Evolutionary conservation across 2,329 filamentous ascomycete genomes (phyloP), one percentile per base, ranked within the genome.

Genomic region (Penicillium sp.): DNA sequence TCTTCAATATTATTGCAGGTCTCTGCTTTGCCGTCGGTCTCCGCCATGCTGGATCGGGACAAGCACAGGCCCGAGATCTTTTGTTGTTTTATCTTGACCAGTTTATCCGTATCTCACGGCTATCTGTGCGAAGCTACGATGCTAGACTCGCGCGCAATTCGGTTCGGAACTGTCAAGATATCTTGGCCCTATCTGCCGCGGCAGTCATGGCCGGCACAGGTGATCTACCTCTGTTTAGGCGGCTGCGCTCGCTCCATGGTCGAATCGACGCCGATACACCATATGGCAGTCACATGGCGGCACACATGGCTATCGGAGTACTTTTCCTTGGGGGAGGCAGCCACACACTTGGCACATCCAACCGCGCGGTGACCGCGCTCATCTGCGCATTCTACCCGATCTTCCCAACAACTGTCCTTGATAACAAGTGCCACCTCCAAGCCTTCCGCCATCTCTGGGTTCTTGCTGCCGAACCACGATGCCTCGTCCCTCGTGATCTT

Each of bases 371-470:
- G 46, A 93, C 91, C 1, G 85, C 90, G 12, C 80, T 99, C 7
- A 84, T 99, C 8, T 88, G 94, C 41, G 88, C 94, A 1, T 96
- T 99, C 72, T 99, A 99, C 68, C 94, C 94, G 0, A 82, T 97
- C 19, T 97, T 96, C 70, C 94, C 94, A 0, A 88, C 85, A 10
- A 88, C 85, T 30, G 90, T 97, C 2, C 88, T 96, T 67, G 94
- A 99, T 75, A 97, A 97, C 69, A 88, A 90, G 61, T 91, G 91
- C 11, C 94, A 99, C 67, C 81, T 99, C 6, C 94, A 99, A 77
- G 94, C 95, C 4, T 94, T 99, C 77, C 86, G 95, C 5, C 93
- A 99, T 74, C 89, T 99, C 68, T 99, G 94, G 94, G 93, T 96
- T 11, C 81, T 99, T 4, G 94, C 94, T 1, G 88, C 90, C 0